Percentiles rank a stretch among this genome's conserved stretches.
phyloP scores from a whole-genome alignment of 805 yeast species.

The Kregervanrija pseudodelftensis region DNA sequence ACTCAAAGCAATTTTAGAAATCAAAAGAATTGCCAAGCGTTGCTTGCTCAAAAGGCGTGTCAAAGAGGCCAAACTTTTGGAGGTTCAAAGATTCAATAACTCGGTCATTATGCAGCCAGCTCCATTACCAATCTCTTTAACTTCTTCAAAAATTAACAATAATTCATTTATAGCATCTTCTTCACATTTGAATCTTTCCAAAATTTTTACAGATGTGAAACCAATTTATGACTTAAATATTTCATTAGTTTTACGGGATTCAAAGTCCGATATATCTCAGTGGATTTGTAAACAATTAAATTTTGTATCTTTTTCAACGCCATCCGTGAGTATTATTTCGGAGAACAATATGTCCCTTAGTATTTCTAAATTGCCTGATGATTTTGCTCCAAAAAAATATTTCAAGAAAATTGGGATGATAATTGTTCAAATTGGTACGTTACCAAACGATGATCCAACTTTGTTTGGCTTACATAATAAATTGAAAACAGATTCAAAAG shows the following conservation, averaged over 20 bases:
- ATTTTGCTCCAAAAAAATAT: slow-evolving; percentile 29
- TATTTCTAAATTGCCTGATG: slow-evolving; percentile 37
- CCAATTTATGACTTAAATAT: slow-evolving; percentile 3
- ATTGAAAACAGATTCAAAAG: slow-evolving; percentile 6
- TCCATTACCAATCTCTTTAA: not conserved
- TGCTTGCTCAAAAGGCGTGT: slow-evolving; percentile 20
- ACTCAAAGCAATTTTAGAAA: slow-evolving; percentile 21
- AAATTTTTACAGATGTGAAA: slow-evolving; percentile 2
- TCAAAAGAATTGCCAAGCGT: slow-evolving; percentile 25
- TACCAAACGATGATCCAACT: slow-evolving; percentile 4
- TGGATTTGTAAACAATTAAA: slow-evolving; percentile 16
- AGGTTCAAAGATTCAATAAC: slow-evolving; percentile 23
- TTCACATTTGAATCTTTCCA: not conserved
- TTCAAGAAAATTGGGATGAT: slow-evolving; percentile 37
- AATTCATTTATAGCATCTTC: not conserved
- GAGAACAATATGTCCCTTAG: slow-evolving; percentile 15
- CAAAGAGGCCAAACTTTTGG: slow-evolving; percentile 34
- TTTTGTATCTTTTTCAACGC: not conserved
- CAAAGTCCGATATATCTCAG: slow-evolving; percentile 21
- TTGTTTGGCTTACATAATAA: not conserved
- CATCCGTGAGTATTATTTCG: not conserved
- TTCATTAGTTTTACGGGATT: slow-evolving; percentile 32
- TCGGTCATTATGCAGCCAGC: slow-evolving; percentile 1
- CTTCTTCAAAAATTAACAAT: not conserved
- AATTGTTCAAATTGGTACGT: slow-evolving; percentile 46